Evolutionary conservation across 768 basidiomycete species (phyloP).

Genomic region (Holtermannia corniformis): DNA sequence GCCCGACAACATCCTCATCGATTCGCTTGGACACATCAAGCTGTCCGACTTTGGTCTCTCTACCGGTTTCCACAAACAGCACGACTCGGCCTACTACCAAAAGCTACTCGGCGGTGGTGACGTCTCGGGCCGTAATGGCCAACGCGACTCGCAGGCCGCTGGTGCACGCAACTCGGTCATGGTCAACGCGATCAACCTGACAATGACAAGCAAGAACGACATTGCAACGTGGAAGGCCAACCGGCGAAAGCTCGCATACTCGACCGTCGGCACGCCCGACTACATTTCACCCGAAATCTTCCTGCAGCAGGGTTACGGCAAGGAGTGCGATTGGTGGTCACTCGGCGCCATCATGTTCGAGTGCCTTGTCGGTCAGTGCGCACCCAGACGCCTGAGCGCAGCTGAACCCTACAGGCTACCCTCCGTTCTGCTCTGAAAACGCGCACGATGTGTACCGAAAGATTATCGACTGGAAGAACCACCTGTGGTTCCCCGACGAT

Average conservation of each 20-base stretch:
- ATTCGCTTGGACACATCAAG: slow-evolving; percentile 93
- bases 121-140: slow-evolving; percentile 40
- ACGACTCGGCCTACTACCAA: slow-evolving; percentile 92
- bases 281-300: slow-evolving; percentile 97
- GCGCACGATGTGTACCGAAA: slow-evolving; percentile 98
- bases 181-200: slow-evolving; percentile 94
- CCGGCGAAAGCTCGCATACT: slow-evolving; percentile 90
- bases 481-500: slow-evolving; percentile 84
- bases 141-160: slow-evolving; percentile 38
- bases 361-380: slow-evolving; percentile 61
- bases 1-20: slow-evolving; percentile 97
- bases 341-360: slow-evolving; percentile 98
- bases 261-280: slow-evolving; percentile 94
- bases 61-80: slow-evolving; percentile 98
- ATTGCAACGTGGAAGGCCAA: slow-evolving; percentile 99
- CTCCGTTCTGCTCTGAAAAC: slow-evolving; percentile 91
- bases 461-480: slow-evolving; percentile 86
- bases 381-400: background rate
- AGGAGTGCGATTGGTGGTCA: slow-evolving; percentile 99
- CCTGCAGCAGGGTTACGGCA: slow-evolving; percentile 90
- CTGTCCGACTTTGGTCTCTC: slow-evolving; percentile 97
- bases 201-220: slow-evolving; percentile 71
- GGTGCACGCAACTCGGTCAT: slow-evolving; percentile 79
- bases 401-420: slow-evolving; percentile 51
- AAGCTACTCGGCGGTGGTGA: slow-evolving; percentile 61